These are phyloP conservation scores for Paraphoma chrysanthemicola DNA, from an alignment of 2,329 filamentous ascomycete species.

Conservation along the genomic window DNA sequence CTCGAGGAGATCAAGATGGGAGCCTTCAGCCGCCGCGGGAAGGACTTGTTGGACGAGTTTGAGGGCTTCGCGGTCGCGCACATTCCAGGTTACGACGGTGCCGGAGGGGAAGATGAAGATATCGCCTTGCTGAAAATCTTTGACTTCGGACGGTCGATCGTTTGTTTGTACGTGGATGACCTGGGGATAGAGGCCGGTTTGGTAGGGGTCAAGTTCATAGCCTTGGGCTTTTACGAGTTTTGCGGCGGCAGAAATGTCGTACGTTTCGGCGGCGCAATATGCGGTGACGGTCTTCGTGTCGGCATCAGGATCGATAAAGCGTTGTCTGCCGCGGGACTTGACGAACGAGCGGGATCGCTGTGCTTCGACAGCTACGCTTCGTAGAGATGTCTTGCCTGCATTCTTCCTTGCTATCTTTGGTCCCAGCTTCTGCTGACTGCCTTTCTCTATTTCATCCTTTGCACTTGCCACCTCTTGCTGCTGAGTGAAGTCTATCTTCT, in stretches of 20 bases:
- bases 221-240: constrained; percentile 65
- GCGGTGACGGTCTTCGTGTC: constrained; percentile 65
- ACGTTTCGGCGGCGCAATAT: constrained; percentile 72
- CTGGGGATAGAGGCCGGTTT: constrained; percentile 69
- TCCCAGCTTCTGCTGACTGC: constrained; percentile 9
- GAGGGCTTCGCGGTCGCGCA: constrained; percentile 74
- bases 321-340: constrained; percentile 52
- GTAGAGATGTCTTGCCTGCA: constrained; percentile 64
- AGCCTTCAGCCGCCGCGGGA: constrained; percentile 75
- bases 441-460: constrained; percentile 19
- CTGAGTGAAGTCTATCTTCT: constrained; percentile 33
- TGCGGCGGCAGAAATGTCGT: constrained; percentile 65
- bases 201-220: constrained; percentile 67
- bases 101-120: constrained; percentile 96
- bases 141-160: constrained; percentile 46
- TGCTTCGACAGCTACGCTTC: constrained; percentile 85
- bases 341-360: constrained; percentile 67
- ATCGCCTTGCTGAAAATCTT: constrained; percentile 70
- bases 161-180: constrained; percentile 66
- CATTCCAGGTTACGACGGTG: constrained; percentile 89
- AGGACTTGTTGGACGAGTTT: constrained; percentile 67
- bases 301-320: constrained; percentile 55
- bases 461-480: constrained; percentile 23
- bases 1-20: constrained; percentile 76
- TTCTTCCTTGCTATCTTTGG: constrained; percentile 37